A percentile compares a stretch with the other conserved stretches of the same genome.
Evolutionary conservation across 208 protist species (phyloP).

Genomic region (Naegleria gruberi): DNA sequence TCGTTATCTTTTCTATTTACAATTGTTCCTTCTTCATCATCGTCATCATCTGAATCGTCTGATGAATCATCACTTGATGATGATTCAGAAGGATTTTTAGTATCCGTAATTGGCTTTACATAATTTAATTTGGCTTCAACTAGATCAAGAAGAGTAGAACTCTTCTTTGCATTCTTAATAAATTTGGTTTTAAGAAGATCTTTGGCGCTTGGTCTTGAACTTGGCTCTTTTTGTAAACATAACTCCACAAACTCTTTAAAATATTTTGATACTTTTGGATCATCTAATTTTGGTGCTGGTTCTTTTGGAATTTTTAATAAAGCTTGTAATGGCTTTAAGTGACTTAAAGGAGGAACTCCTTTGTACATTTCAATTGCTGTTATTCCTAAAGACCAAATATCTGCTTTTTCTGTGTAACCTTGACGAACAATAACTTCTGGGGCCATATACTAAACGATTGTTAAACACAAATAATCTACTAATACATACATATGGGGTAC

Average conservation of each 20-base stretch:
- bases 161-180: conserved; percentile 24
- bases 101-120: background rate
- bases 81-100: background rate
- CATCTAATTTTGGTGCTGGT: conserved; percentile 46
- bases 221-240: conserved; percentile 59
- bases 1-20: background rate
- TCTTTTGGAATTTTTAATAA: conserved; percentile 59
- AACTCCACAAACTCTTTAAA: conserved; percentile 56
- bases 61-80: background rate
- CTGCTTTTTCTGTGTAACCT: conserved; percentile 33
- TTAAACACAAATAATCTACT: background rate
- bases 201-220: conserved; percentile 42
- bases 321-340: conserved; percentile 62
- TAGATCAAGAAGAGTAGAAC: background rate
- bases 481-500: conserved; percentile 55
- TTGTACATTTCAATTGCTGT: conserved; percentile 68
- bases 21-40: background rate
- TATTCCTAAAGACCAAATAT: conserved; percentile 74
- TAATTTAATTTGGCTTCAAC: background rate
- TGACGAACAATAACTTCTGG: conserved; percentile 40
- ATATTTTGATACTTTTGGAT: conserved; percentile 28
- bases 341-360: conserved; percentile 48
- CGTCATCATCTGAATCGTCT: background rate
- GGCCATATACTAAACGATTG: conserved; percentile 50
- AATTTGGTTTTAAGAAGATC: conserved; percentile 44